Evolutionary conservation across 768 basidiomycete species (phyloP), one percentile per base, ranked within the genome.

Genomic region (Tulasnella sp.): DNA sequence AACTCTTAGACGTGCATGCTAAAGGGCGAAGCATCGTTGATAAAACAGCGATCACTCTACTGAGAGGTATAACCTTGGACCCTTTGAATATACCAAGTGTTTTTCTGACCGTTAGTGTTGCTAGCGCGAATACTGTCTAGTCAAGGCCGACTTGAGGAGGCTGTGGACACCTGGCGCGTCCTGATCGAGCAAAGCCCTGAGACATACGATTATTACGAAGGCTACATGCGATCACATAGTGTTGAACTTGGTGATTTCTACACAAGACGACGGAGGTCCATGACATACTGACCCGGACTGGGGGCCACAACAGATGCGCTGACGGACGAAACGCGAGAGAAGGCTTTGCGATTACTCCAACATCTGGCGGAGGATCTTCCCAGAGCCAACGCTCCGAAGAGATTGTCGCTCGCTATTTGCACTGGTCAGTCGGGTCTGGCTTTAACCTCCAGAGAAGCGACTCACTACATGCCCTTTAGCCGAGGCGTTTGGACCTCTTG

Each of bases 111-210:
- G 13, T 23, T 11, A 19, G 15, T 51, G 13, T 10, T 10, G 27
- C 27, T 64, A 92, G 94, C 94, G 1, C 85, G 86, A 38, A 69
- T 96, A 1, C 75, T 91, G n/a, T 77, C 81, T 32, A 84, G 83
- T 66, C 72, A 85, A 10, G 76, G 77, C 1, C 73, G 75, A 63
- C 74, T 76, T 13, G 77, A 82, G 3, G 83, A 88, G 50, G 89
- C 96, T 0, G 82, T 87, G 64, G 78, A 84, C 62, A 83, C 86
- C 0, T 98, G 91, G 86, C 76, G 80, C 32, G 75, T 78, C 0
- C 74, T 99, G 26, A 79, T 99, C 43, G 84, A 90, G 55, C 82
- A 84, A 68, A 98, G 96, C 69, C 76, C 89, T 1, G 94, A 97
- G 61, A 81, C 78, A 66, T 79, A 83, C 65, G 82, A 82, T 54